A percentile compares a stretch with the other conserved stretches of the same genome.
Evolutionary conservation across 495 filamentous ascomycete genomes (phyloP).

Genomic region (Aspergillus homomorphus): DNA sequence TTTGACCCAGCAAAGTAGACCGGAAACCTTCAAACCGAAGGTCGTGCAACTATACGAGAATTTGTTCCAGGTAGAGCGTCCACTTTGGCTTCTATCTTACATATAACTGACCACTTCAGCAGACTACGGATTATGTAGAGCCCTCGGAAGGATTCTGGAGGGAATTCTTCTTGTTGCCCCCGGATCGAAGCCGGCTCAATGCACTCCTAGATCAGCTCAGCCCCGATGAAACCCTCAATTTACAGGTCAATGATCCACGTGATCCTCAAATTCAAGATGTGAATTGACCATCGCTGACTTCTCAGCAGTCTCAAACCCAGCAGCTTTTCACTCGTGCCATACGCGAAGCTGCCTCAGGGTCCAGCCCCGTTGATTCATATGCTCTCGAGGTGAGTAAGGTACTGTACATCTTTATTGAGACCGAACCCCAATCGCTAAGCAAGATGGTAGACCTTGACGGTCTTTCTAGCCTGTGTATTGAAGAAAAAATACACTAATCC

Average conservation of each 20-base stretch:
- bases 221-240: conserved; percentile 69
- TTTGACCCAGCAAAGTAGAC: conserved; percentile 87
- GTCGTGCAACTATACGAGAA: conserved; percentile 85
- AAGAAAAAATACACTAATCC: conserved; percentile 93
- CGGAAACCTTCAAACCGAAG: conserved; percentile 89
- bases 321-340: conserved; percentile 75
- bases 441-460: conserved; percentile 71
- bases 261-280: not conserved
- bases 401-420: not conserved
- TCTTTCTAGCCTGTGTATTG: conserved; percentile 76
- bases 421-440: conserved; percentile 38
- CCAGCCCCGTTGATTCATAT: conserved; percentile 64
- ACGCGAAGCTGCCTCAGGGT: conserved; percentile 60
- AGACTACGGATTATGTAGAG: conserved; percentile 55
- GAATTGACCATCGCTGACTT: conserved; percentile 12
- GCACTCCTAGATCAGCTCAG: conserved; percentile 62
- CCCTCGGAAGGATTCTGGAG: conserved; percentile 90
- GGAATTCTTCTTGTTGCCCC: conserved; percentile 87
- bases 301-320: conserved; percentile 61
- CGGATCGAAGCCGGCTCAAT: conserved; percentile 65
- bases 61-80: conserved; percentile 69
- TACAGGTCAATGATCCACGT: conserved; percentile 53
- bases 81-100: not conserved
- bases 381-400: conserved; percentile 84
- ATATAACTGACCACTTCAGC: conserved; percentile 6